phyloP scores from a whole-genome alignment of 176 grass and related monocot genomes.

The Cenchrus fungigraminus region DNA sequence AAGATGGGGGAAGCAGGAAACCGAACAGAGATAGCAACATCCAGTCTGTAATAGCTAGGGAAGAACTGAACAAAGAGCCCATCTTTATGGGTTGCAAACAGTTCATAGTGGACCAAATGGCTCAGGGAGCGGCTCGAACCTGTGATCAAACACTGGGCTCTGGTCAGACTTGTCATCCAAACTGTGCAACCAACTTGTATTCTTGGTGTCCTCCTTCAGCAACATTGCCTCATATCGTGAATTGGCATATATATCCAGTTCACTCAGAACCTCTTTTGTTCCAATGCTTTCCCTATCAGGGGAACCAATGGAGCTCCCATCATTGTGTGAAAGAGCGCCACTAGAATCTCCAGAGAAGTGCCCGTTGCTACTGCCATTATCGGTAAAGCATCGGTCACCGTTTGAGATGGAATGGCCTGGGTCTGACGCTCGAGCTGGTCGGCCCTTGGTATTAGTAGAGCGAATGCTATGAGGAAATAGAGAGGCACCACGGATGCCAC shows the following conservation, averaged over 20 bases:
- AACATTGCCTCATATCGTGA: conserved; percentile 79
- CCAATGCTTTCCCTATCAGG: conserved; percentile 63
- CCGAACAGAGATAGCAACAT: not conserved
- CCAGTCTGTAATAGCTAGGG: conserved; percentile 17
- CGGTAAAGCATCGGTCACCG: conserved; percentile 44
- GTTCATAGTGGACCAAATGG: conserved; percentile 78
- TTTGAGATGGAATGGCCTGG: conserved; percentile 48
- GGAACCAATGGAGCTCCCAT: conserved; percentile 56
- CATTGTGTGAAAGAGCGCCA: conserved; percentile 47
- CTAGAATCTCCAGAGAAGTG: conserved; percentile 55
- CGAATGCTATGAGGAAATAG: conserved; percentile 94
- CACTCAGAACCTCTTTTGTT: conserved; percentile 70
- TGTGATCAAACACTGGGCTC: conserved; percentile 81
- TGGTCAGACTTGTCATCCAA: conserved; percentile 81
- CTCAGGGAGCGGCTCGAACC: conserved; percentile 86
- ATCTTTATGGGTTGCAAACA: conserved; percentile 39
- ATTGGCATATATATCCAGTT: conserved; percentile 76
- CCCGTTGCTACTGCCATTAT: conserved; percentile 57
- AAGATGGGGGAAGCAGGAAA: conserved; percentile 55
- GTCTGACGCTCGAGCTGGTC: conserved; percentile 58
- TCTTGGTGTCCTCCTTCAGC: conserved; percentile 82
- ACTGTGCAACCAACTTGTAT: conserved; percentile 80
- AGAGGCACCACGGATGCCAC: conserved; percentile 75
- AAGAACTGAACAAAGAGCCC: conserved; percentile 11
- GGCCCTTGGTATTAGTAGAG: conserved; percentile 56